phyloP scores from a whole-genome alignment of 306 rosid genomes.

The Ormosia semicastrata region DNA sequence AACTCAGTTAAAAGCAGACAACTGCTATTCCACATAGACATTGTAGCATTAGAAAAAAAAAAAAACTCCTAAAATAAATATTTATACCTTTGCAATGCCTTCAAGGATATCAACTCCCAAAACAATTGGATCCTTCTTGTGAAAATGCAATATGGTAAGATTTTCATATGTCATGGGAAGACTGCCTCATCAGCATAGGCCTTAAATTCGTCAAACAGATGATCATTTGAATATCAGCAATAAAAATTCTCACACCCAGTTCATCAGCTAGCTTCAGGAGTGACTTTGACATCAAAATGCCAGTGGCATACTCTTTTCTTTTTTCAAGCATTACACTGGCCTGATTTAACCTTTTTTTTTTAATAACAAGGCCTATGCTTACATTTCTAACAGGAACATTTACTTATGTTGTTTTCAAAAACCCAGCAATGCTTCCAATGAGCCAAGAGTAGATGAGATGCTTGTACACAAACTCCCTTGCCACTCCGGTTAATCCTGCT shows the following conservation, averaged over 20 bases:
- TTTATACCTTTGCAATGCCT: no score
- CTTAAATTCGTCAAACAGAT: slow-evolving; percentile 47
- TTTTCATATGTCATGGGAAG: no score
- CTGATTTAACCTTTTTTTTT: slow-evolving; percentile 64
- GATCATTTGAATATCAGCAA: slow-evolving; percentile 64
- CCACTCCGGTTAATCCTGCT: slow-evolving; percentile 68
- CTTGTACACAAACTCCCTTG: slow-evolving; percentile 69
- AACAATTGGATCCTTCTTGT: no score
- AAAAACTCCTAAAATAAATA: no score
- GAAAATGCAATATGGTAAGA: no score
- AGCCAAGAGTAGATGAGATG: slow-evolving; percentile 56
- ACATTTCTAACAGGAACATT: slow-evolving; percentile 67
- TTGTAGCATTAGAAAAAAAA: no score
- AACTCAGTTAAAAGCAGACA: no score
- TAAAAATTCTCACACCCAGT: slow-evolving; percentile 56
- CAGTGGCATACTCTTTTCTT: slow-evolving; percentile 62
- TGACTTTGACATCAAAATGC: slow-evolving; percentile 74
- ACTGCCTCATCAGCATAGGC: slow-evolving; percentile 16
- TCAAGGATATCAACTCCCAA: no score
- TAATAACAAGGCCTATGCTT: slow-evolving; percentile 65
- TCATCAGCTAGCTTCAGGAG: slow-evolving; percentile 67
- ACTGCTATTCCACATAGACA: no score
- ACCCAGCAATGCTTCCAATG: slow-evolving; percentile 68
- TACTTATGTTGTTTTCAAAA: slow-evolving; percentile 57
- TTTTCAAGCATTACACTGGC: slow-evolving; percentile 73